phyloP scores from a whole-genome alignment of 176 grass and related monocot species.

The Hordeum vulgare region DNA sequence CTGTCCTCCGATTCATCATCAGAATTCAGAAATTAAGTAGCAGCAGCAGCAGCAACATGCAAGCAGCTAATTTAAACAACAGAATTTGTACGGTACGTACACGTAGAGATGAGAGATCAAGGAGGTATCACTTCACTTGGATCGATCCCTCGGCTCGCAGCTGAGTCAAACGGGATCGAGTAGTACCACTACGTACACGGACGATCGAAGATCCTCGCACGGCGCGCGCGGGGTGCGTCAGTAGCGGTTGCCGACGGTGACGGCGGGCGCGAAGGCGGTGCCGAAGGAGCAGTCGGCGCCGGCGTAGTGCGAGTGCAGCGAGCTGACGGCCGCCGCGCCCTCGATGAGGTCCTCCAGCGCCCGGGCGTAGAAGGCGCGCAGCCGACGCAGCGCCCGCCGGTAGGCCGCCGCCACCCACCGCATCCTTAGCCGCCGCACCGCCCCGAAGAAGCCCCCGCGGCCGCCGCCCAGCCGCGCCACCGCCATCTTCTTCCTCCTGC shows the following conservation, averaged over 20 bases:
- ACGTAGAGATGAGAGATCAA: neutral
- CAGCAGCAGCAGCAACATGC: neutral
- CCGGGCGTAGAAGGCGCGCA: slow-evolving; percentile 45
- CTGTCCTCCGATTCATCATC: neutral
- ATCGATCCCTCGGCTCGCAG: no score
- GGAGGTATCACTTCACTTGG: neutral
- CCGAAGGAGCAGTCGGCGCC: slow-evolving; percentile 54
- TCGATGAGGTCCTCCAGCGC: slow-evolving; percentile 50
- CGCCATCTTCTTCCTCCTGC: slow-evolving; percentile 23
- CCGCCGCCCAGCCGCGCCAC: slow-evolving; percentile 55
- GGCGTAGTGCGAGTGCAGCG: slow-evolving; percentile 15
- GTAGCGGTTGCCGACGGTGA: slow-evolving; percentile 8
- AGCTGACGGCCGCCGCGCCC: slow-evolving; percentile 26
- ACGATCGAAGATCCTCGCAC: neutral
- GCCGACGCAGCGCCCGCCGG: slow-evolving; percentile 43
- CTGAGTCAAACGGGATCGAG: no score
- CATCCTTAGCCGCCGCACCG: slow-evolving; percentile 34
- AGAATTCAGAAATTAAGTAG: neutral
- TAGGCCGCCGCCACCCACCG: slow-evolving; percentile 42
- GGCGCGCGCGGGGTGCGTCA: neutral
- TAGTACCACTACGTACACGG: no score
- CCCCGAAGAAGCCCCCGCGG: slow-evolving; percentile 30
- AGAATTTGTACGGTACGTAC: neutral
- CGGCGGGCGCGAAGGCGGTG: slow-evolving; percentile 45
- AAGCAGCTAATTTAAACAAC: neutral